A percentile compares a stretch with the other conserved stretches of the same genome.
Evolutionary conservation across 106 monocot species (phyloP).

Genomic region (Dioscorea alata): DNA sequence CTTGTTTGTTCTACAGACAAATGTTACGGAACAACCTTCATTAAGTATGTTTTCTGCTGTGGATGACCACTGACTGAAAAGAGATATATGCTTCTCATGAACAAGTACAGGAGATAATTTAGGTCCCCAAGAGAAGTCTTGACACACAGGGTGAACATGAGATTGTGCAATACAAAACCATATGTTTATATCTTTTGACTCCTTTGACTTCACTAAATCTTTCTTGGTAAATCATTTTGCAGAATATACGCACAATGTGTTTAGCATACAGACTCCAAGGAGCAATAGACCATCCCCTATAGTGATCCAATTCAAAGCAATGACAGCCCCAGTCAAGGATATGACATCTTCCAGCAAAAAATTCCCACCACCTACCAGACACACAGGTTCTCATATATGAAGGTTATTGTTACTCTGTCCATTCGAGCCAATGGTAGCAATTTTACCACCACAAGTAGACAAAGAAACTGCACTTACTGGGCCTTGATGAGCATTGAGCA

Average conservation of each 20-base stretch:
- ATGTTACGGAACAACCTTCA: slow-evolving; percentile 3
- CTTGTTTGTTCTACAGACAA: slow-evolving; percentile 5
- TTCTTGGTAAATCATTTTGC: slow-evolving; percentile 34
- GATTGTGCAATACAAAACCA: slow-evolving; percentile 68
- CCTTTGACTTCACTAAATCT: slow-evolving; percentile 16
- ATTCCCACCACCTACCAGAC: slow-evolving; percentile 47
- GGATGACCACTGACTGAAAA: slow-evolving; percentile 57
- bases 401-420: slow-evolving; percentile 23
- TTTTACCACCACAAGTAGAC: slow-evolving; percentile 61
- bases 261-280: slow-evolving; percentile 71
- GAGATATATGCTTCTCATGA: slow-evolving; percentile 72
- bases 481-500: slow-evolving; percentile 59
- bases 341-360: slow-evolving; percentile 76
- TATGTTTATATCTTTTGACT: slow-evolving; percentile 20
- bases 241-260: slow-evolving; percentile 67
- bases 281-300: slow-evolving; percentile 79
- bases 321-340: slow-evolving; percentile 35
- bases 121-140: slow-evolving; percentile 78
- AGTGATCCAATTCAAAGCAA: slow-evolving; percentile 56
- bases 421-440: slow-evolving; percentile 50
- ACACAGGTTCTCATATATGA: slow-evolving; percentile 74
- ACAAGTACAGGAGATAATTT: slow-evolving; percentile 59
- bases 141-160: slow-evolving; percentile 26
- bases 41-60: slow-evolving; percentile 13
- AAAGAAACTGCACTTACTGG: slow-evolving; percentile 57